A percentile compares a stretch with the other conserved stretches of the same genome.
phyloP scores from a whole-genome alignment of 2,329 filamentous ascomycete species.

The Fusarium falciforme region DNA sequence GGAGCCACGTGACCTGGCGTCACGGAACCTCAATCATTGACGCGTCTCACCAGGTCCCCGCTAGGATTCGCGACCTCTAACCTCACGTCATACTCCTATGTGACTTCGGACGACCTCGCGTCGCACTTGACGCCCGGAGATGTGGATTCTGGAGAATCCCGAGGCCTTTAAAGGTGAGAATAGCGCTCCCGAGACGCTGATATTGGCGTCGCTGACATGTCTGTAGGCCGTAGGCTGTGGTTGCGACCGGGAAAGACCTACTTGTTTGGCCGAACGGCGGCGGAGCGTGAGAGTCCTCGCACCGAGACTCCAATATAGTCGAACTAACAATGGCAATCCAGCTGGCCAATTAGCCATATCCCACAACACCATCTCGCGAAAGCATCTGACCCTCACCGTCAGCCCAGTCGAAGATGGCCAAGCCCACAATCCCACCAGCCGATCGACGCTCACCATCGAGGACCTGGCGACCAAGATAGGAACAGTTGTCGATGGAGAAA shows the following conservation, averaged over 20 bases:
- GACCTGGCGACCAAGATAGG: slow-evolving; percentile 89
- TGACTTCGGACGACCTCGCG: slow-evolving; percentile 29
- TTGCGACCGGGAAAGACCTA: slow-evolving; percentile 86
- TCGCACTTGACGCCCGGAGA: slow-evolving; percentile 46
- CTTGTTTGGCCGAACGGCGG: slow-evolving; percentile 83
- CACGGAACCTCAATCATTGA: slow-evolving; percentile 3
- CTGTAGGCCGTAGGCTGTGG: slow-evolving; percentile 72
- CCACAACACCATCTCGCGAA: slow-evolving; percentile 86
- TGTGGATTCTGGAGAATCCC: slow-evolving; percentile 75
- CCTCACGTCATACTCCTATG: slow-evolving; percentile 43
- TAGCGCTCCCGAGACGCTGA: too few relatives aligned
- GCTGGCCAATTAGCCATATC: slow-evolving; percentile 77
- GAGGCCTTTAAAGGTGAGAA: slow-evolving; percentile 62
- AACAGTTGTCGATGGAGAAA: slow-evolving; percentile 79
- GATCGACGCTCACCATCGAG: slow-evolving; percentile 78
- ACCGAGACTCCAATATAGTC: too few relatives aligned
- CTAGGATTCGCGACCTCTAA: slow-evolving; percentile 36
- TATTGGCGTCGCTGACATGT: slow-evolving; percentile 10
- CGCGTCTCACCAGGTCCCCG: slow-evolving; percentile 36
- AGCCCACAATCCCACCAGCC: slow-evolving; percentile 71
- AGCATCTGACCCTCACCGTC: slow-evolving; percentile 85
- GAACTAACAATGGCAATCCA: slow-evolving; percentile 46
- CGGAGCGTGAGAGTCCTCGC: slow-evolving; percentile 65
- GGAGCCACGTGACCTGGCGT: slow-evolving; percentile 44
- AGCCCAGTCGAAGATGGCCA: slow-evolving; percentile 72